These are phyloP conservation scores for Fomitopsis betulina DNA, from an alignment of 1,284 basidiomycete species.

Conservation along the genomic window DNA sequence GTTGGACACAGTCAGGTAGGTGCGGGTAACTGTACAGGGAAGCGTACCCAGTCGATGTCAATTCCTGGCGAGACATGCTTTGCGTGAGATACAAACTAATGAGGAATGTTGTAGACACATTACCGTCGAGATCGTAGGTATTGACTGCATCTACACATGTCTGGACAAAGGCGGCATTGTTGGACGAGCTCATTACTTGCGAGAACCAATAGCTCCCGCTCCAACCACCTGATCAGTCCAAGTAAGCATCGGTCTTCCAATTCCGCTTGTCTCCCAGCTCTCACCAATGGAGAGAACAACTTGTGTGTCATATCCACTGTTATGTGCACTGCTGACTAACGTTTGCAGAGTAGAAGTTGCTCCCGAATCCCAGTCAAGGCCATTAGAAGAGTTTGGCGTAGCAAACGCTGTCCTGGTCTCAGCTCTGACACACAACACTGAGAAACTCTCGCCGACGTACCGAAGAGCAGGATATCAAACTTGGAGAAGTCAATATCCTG, in stretches of 20 bases:
- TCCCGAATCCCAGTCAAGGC: constrained; percentile 54
- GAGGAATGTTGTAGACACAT: constrained; percentile 1
- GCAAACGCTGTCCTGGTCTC: constrained; percentile 53
- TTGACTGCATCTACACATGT: constrained; percentile 58
- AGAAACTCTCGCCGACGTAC: constrained; percentile 19
- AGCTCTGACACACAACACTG: background rate
- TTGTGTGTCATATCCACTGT: constrained; percentile 51
- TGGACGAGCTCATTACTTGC: constrained; percentile 43
- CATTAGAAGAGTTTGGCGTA: constrained; percentile 54
- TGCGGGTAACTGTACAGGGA: background rate
- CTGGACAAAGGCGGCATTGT: constrained; percentile 54
- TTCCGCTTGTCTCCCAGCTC: constrained; percentile 15
- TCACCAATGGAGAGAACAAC: constrained; percentile 72
- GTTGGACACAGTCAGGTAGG: background rate
- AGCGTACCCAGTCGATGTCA: constrained; percentile 67
- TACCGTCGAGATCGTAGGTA: constrained; percentile 61
- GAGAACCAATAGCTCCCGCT: constrained; percentile 62
- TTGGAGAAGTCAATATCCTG: constrained; percentile 64
- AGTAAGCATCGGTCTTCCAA: background rate
- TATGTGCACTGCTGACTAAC: constrained; percentile 58
- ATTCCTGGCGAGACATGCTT: constrained; percentile 33
- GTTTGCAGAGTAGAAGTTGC: constrained; percentile 49
- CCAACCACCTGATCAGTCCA: constrained; percentile 38
- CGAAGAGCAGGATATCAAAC: constrained; percentile 71
- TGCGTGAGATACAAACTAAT: background rate